Conservation (phyloP, 495 filamentous ascomycete genomes). For the Choiromyces venosus region DNA sequence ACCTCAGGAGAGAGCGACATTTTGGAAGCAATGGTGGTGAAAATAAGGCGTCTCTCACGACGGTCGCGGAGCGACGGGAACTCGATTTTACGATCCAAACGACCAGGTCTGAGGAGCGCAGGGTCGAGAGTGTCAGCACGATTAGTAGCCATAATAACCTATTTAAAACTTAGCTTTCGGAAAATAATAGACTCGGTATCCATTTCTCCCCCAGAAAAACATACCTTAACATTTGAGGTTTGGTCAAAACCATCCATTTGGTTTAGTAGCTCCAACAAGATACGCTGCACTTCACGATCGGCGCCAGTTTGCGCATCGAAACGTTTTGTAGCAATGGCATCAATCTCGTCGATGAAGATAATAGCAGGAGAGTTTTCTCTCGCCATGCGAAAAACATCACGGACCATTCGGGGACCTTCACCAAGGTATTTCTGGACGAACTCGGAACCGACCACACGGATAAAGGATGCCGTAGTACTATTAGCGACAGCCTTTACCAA, state of each 20-base stretch:
- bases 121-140: constrained; percentile 95
- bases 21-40: constrained; percentile 88
- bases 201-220: background rate
- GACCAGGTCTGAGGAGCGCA: constrained; percentile 85
- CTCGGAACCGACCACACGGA: constrained; percentile 94
- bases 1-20: constrained; percentile 97
- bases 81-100: constrained; percentile 96
- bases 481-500: constrained; percentile 97
- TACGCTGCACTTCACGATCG: constrained; percentile 96
- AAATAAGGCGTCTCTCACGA: constrained; percentile 90
- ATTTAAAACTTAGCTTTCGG: constrained; percentile 11
- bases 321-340: constrained; percentile 97
- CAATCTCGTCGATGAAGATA: constrained; percentile 99
- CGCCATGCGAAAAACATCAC: constrained; percentile 98
- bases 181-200: background rate
- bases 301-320: constrained; percentile 98
- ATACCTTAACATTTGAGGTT: constrained; percentile 84
- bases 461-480: constrained; percentile 96
- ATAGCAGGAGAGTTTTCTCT: constrained; percentile 96
- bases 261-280: constrained; percentile 91
- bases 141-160: constrained; percentile 98
- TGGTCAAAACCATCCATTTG: constrained; percentile 99
- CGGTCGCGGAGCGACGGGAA: constrained; percentile 88
- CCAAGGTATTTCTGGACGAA: constrained; percentile 98
- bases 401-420: constrained; percentile 96